Base-by-base conservation (phyloP, 139 green algal genomes). In the Chlorella sp. region DNA sequence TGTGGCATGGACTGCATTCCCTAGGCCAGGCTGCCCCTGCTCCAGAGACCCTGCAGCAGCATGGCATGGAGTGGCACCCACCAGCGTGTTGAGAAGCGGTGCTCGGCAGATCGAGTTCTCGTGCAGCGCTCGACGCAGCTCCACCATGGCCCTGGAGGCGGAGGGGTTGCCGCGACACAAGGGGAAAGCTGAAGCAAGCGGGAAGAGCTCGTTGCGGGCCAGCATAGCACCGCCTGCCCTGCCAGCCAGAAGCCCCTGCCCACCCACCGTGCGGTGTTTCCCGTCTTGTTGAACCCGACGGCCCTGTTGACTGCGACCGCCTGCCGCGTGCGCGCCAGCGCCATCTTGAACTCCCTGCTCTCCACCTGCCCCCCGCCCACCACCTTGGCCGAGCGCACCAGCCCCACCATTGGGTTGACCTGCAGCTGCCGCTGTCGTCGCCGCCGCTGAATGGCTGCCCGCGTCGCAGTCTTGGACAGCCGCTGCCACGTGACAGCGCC, bases 291-390 rank as follows among this genome's bases (percentile, higher is more conserved):
- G 83, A 87, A 93, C 14, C 73, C 76, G 8, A 92, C 70, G 7
- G 90, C 90, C 33, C 83, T 77, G n/a, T 86, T 68, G 1, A 95
- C 84, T 29, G 84, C 64, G 14, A 87, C 83, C 1, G 87, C 87
- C 71, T 95, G 90, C 35, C 90, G 85, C 7, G 88, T 92, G 29
- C 87, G 84, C 12, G 90, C 90, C 9, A 94, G 76, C 8, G 90
- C 90, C 46, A 83, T 81, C 67, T 86, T 69, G 50, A 91, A 94
- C 33, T 84, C 83, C 62, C 33, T 69, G 46, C 67, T 62, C 46
- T 71, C 29, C 41, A 55, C 3, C 25, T 38, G 21, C 3, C 23
- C 27, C 9, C 33, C 25, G 11, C 25, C 25, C 8, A 1, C 2
- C 31, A 74, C 67, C 67, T 66, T 51, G 7, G 69, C 69, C 14